Evolutionary conservation across 495 filamentous ascomycete species (phyloP).

Genomic region (Articulospora tetracladia): DNA sequence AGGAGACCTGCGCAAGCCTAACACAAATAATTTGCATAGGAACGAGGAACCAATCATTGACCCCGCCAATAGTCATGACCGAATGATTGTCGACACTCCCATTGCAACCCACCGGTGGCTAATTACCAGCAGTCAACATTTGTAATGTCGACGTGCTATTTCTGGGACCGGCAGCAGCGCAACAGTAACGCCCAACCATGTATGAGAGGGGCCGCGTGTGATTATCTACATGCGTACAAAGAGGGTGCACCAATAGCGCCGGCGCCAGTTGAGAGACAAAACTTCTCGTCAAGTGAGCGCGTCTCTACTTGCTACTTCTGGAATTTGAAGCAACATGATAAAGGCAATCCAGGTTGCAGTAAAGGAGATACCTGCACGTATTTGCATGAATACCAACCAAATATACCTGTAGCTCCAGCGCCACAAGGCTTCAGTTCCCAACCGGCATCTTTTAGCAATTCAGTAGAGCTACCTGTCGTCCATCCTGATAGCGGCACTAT

Average conservation of each 20-base stretch:
- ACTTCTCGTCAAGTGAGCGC: no score
- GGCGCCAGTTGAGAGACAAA: neutral
- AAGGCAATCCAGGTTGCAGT: neutral
- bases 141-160: constrained; percentile 3
- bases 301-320: constrained; percentile 11
- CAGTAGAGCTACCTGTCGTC: no score
- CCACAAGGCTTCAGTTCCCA: neutral
- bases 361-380: constrained; percentile 3
- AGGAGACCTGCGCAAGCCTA: constrained; percentile 7
- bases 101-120: neutral
- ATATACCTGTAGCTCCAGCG: constrained; percentile 5
- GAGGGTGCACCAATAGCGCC: neutral
- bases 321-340: constrained; percentile 1
- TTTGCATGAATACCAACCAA: constrained; percentile 4
- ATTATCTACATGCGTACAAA: constrained; percentile 3
- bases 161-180: neutral
- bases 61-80: neutral
- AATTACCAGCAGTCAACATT: neutral
- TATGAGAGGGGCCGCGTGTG: neutral
- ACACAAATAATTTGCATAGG: neutral
- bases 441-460: no score
- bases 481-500: neutral
- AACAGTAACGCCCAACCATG: neutral
- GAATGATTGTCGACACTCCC: no score
- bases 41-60: neutral